phyloP scores from a whole-genome alignment of 257 asterid genomes.

The Linaria vulgaris region DNA sequence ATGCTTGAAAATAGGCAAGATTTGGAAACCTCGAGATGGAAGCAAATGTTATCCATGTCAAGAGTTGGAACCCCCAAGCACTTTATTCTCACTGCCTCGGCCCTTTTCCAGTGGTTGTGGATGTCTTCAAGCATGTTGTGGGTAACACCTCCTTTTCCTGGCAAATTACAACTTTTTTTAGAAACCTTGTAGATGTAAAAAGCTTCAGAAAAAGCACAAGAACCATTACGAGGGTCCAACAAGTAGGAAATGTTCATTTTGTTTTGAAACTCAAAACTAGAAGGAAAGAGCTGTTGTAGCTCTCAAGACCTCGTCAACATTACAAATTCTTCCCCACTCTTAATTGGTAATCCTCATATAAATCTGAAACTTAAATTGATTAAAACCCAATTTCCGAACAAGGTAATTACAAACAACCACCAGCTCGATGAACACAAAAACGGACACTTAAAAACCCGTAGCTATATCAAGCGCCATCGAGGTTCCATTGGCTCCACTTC shows the following conservation, averaged over 20 bases:
- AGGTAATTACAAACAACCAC: too few relatives aligned
- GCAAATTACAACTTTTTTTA: constrained; percentile 15
- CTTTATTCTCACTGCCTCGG: constrained; percentile 85
- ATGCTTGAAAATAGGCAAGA: neutral
- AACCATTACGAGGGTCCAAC: neutral
- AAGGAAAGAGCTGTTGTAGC: too few relatives aligned
- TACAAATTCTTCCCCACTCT: neutral
- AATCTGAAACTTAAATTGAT: too few relatives aligned
- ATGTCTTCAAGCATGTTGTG: constrained; percentile 87
- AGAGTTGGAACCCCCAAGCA: constrained; percentile 93
- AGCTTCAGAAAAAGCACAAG: constrained; percentile 1
- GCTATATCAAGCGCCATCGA: too few relatives aligned
- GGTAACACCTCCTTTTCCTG: constrained; percentile 90
- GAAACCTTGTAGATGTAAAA: constrained; percentile 8
- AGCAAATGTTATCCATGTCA: constrained; percentile 86
- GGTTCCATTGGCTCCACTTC: too few relatives aligned
- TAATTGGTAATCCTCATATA: too few relatives aligned
- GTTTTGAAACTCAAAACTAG: too few relatives aligned
- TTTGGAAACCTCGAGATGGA: constrained; percentile 77
- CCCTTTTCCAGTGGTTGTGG: constrained; percentile 84
- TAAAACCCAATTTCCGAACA: neutral
- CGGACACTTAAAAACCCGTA: too few relatives aligned
- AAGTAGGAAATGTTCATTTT: neutral
- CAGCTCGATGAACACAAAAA: too few relatives aligned
- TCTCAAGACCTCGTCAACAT: too few relatives aligned